Evolutionary conservation across 2,329 filamentous ascomycete genomes (phyloP), one percentile per base, ranked within the genome.

Genomic region (Ascochyta pisi): DNA sequence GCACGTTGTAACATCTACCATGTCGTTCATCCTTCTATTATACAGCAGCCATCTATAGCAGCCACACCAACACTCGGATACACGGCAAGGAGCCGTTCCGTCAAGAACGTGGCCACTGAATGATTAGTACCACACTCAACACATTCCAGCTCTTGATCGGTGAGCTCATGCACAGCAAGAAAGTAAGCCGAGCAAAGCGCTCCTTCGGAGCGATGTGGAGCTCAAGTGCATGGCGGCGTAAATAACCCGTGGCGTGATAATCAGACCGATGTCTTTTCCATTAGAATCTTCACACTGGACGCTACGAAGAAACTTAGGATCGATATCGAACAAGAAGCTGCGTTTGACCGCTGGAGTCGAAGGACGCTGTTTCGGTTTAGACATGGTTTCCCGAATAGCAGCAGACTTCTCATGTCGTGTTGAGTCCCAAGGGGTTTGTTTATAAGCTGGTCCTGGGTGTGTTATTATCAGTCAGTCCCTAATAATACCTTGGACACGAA

Each of bases 161-260:
- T 56, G 33, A 45, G 23, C 22, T 15, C 10, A 31, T 50, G 48
- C 48, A 38, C 22, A 16, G 34, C 43, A 22, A 51, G 53, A 29
- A 56, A 13, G 47, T 56, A 15, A 42, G 53, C 47, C 48, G 53
- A 56, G 42, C n/a, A 31, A 38, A 31, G 29, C 40, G 44, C 44
- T 48, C 6, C 29, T 38, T 15, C 7, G 19, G 33, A 43, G 38
- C 19, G 31, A 42, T 47, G 42, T 37, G 47, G 53, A 26, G 42
- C 23, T 27, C 23, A 43, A 44, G 23, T 27, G 19, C 3, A 27
- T 12, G 10, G 39, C 24, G 13, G 42, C 26, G 27, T 33, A 33
- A 26, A 22, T 23, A 34, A 24, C 19, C 39, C 42, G 33, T 51
- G 42, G 47, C 37, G 42, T 50, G 31, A 56, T 38, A 8, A 31